Evolutionary conservation across 192 early-diverging fungal genomes (phyloP).

Genomic region (Coemansia sp.): DNA sequence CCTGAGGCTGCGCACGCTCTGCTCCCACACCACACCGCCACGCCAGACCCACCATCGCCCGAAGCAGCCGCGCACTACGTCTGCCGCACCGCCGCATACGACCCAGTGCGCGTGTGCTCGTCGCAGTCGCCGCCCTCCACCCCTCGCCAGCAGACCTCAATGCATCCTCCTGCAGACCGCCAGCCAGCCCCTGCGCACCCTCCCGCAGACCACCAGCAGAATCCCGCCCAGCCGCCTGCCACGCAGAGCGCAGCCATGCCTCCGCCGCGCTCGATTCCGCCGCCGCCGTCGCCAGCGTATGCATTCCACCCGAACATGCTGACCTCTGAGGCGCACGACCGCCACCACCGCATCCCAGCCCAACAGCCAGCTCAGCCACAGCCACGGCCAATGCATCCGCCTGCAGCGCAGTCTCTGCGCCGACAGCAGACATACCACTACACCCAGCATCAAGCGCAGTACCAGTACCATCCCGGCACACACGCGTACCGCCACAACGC

Average conservation of each 20-base stretch:
- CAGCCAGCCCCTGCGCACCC: neutral
- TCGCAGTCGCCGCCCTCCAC: neutral
- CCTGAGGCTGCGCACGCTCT: constrained; percentile 1
- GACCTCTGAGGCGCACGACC: constrained; percentile 1
- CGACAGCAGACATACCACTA: constrained; percentile 8
- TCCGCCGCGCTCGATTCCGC: neutral
- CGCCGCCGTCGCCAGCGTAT: neutral
- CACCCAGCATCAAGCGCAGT: neutral
- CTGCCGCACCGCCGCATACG: neutral
- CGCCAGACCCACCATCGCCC: neutral
- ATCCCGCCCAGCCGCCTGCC: neutral
- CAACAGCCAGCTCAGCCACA: constrained; percentile 6
- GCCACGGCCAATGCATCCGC: constrained; percentile 24
- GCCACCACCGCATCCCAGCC: constrained; percentile 1
- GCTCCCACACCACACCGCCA: neutral
- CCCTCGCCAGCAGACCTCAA: neutral
- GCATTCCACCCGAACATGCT: neutral
- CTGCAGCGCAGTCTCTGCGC: constrained; percentile 9
- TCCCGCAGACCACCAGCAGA: neutral
- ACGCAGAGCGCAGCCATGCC: neutral
- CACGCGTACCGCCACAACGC: neutral
- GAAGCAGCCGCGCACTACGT: constrained; percentile 1
- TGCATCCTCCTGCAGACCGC: neutral
- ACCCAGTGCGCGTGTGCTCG: neutral
- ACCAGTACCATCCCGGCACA: neutral